phyloP scores from a whole-genome alignment of 352 stramenopile genomes.

The Pythium utonaiense region DNA sequence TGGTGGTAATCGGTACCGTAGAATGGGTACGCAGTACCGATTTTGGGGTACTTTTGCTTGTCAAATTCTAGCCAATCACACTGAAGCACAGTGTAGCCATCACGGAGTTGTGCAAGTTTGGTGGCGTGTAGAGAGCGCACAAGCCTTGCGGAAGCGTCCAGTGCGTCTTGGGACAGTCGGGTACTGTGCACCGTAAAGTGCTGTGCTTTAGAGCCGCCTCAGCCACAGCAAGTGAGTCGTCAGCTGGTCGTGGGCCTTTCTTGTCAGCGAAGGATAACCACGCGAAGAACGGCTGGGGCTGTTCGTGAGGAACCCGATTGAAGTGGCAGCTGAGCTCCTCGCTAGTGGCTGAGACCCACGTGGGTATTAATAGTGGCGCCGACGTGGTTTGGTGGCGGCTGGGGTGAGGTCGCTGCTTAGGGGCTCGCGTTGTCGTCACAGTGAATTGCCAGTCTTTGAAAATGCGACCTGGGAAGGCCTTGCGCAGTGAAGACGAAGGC shows the following conservation, averaged over 20 bases:
- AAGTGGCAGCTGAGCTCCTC: background rate
- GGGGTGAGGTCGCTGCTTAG: no score
- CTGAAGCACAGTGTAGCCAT: conserved; percentile 1
- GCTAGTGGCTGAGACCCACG: no score
- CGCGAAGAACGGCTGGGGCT: background rate
- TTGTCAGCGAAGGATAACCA: background rate
- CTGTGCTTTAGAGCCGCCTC: no score
- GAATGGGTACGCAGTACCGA: conserved; percentile 3
- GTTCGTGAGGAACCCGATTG: background rate
- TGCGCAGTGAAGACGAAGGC: background rate
- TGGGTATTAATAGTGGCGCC: background rate
- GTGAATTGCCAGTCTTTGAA: background rate
- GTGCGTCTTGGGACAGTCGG: background rate
- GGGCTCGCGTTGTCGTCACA: background rate
- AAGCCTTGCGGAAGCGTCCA: background rate
- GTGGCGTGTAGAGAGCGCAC: background rate
- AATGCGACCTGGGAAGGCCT: background rate
- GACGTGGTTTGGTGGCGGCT: no score
- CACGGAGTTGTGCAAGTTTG: no score
- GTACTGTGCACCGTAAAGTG: no score
- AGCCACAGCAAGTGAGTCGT: no score
- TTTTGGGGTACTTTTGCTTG: background rate
- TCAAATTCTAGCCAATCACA: conserved; percentile 5
- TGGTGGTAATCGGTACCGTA: no score
- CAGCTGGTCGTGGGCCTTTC: no score